Conservation (phyloP, 2,329 filamentous ascomycete genomes). For the Colletotrichum lentis region DNA sequence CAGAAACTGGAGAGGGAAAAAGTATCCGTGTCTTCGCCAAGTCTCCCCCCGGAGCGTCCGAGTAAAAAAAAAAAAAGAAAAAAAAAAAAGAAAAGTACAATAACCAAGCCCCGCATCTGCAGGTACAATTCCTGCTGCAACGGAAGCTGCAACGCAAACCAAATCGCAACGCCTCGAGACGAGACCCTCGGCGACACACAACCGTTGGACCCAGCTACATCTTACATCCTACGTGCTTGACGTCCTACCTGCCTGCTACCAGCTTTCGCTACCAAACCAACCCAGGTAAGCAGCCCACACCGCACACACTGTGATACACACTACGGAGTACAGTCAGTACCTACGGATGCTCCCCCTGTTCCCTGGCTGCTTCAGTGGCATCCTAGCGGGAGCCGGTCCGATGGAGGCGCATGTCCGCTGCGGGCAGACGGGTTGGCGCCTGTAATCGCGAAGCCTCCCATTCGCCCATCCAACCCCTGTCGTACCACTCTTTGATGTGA, state of each 20-base stretch:
- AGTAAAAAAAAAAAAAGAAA: not conserved
- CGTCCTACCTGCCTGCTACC: not conserved
- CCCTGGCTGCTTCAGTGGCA: constrained; percentile 10
- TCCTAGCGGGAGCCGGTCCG: constrained; percentile 15
- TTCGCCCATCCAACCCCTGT: constrained; percentile 35
- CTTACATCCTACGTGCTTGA: not conserved
- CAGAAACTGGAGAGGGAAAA: not conserved
- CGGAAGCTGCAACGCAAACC: constrained; percentile 6
- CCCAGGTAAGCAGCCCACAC: constrained; percentile 19
- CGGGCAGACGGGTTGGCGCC: constrained; percentile 23
- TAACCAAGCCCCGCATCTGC: constrained; percentile 12
- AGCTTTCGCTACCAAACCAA: not conserved
- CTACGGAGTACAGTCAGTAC: too few species aligned
- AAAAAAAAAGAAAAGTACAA: not conserved
- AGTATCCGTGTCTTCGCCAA: not conserved
- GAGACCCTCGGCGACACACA: constrained; percentile 31
- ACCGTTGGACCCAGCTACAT: not conserved
- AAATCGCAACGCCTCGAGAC: constrained; percentile 14
- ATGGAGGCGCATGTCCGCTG: constrained; percentile 33
- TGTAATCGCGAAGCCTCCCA: constrained; percentile 38
- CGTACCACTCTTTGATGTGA: constrained; percentile 36
- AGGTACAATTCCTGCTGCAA: constrained; percentile 22
- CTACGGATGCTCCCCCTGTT: constrained; percentile 2
- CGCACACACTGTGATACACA: not conserved
- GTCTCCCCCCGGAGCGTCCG: constrained; percentile 14